A percentile compares a stretch with the other conserved stretches of the same genome.
phyloP scores from a whole-genome alignment of 1,284 basidiomycete genomes.

The Mycosarcoma maydis region DNA sequence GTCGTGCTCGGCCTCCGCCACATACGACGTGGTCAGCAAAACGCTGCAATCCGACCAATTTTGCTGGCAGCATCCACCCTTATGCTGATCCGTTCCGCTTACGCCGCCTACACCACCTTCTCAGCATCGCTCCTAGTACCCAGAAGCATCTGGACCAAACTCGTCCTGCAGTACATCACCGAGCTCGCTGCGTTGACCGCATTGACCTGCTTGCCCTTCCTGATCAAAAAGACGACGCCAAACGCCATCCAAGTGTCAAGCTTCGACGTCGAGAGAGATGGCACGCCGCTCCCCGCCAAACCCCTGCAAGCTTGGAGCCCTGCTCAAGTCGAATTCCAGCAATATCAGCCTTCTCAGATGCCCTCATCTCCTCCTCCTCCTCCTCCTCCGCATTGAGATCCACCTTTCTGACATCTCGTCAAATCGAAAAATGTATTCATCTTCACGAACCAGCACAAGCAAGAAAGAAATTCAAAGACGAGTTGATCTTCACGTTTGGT shows the following conservation, averaged over 20 bases:
- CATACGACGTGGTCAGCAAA: not conserved
- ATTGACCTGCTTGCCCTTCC: conserved; percentile 7
- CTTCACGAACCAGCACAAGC: too few species aligned
- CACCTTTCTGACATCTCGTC: too few species aligned
- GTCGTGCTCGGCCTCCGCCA: not conserved
- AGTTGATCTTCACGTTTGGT: too few species aligned
- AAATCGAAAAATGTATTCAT: too few species aligned
- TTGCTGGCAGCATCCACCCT: conserved; percentile 6
- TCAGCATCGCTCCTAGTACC: conserved; percentile 3
- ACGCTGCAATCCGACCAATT: not conserved
- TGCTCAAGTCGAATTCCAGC: too few species aligned
- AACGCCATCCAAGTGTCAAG: conserved; percentile 6
- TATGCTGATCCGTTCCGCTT: conserved; percentile 17
- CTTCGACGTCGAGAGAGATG: conserved; percentile 72
- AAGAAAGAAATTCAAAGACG: too few species aligned
- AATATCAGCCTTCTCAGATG: too few species aligned
- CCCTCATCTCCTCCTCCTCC: too few species aligned
- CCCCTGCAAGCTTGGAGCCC: too few species aligned
- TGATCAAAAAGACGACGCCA: not conserved
- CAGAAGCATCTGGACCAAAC: conserved; percentile 19
- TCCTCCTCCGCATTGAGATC: too few species aligned
- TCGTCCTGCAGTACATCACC: conserved; percentile 20
- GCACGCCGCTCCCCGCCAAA: too few species aligned
- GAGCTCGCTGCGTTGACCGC: conserved; percentile 12
- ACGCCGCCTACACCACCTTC: conserved; percentile 10